Conservation (phyloP, 495 filamentous ascomycete genomes). For the Penicillium ucsense region DNA sequence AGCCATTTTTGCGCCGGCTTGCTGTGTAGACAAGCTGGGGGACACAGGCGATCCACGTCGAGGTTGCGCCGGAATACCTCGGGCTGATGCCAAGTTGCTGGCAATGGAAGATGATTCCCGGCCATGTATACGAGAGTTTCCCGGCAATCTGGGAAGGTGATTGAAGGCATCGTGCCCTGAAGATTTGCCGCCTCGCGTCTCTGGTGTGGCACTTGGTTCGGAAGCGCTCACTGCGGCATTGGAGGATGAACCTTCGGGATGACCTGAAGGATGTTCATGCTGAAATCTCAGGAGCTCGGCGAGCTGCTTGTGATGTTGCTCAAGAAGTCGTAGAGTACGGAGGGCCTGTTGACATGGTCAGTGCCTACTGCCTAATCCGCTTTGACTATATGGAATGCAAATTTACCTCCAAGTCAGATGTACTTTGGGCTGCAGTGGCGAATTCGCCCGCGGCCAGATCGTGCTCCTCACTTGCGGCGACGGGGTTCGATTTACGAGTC, state of each 20-base stretch:
- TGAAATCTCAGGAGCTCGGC: conserved; percentile 68
- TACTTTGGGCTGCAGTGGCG: conserved; percentile 65
- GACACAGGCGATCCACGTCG: conserved; percentile 50
- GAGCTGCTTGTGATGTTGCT: conserved; percentile 74
- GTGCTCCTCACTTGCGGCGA: conserved; percentile 76
- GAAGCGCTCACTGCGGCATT: conserved; percentile 5
- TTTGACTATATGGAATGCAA: too few species aligned
- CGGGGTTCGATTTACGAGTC: conserved; percentile 63
- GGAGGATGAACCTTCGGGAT: conserved; percentile 2
- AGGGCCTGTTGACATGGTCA: conserved; percentile 46
- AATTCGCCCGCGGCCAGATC: conserved; percentile 85
- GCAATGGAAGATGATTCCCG: conserved; percentile 81
- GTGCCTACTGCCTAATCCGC: not conserved
- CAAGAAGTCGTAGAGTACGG: conserved; percentile 72
- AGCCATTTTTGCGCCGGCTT: conserved; percentile 64
- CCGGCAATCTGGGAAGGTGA: conserved; percentile 25
- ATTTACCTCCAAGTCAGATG: conserved; percentile 61
- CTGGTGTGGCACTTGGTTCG: conserved; percentile 11
- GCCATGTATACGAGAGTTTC: conserved; percentile 40
- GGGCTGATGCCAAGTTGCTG: conserved; percentile 79
- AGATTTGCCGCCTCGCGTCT: conserved; percentile 17
- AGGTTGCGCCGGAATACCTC: conserved; percentile 69
- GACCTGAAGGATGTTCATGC: conserved; percentile 43
- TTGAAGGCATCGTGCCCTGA: conserved; percentile 23
- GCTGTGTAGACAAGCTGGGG: conserved; percentile 63